Evolutionary conservation across 768 basidiomycete species (phyloP).

Genomic region (Amanita fuliginea): DNA sequence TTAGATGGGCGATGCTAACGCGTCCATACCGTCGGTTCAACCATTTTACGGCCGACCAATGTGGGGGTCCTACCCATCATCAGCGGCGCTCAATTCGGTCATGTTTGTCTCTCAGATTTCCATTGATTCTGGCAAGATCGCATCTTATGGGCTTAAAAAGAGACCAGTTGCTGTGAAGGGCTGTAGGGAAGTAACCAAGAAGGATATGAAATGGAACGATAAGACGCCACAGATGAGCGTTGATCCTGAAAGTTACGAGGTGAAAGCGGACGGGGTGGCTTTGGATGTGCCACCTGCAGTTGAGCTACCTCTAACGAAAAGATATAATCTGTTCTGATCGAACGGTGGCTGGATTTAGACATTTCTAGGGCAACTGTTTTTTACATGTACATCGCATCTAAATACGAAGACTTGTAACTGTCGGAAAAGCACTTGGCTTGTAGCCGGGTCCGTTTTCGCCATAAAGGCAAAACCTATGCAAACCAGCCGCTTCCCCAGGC

Average conservation of each 20-base stretch:
- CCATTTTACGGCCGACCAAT: conserved; percentile 80
- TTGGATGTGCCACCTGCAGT: conserved; percentile 69
- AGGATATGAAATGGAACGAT: conserved; percentile 91
- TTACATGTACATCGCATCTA: too few relatives aligned
- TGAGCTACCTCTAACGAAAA: conserved; percentile 53
- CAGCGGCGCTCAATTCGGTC: conserved; percentile 78
- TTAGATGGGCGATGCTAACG: conserved; percentile 96
- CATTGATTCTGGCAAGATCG: conserved; percentile 43
- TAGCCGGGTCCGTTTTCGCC: too few relatives aligned
- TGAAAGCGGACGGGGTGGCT: conserved; percentile 68
- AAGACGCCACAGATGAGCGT: conserved; percentile 75
- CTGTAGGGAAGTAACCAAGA: conserved; percentile 71
- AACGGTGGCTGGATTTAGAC: not conserved
- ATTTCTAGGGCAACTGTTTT: too few relatives aligned
- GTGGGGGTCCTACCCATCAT: conserved; percentile 78
- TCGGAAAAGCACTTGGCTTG: too few relatives aligned
- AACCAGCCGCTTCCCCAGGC: too few relatives aligned
- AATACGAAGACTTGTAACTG: too few relatives aligned
- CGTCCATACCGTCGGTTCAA: conserved; percentile 91
- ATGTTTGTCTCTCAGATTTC: conserved; percentile 77
- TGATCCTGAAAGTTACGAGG: conserved; percentile 88
- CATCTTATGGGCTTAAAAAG: conserved; percentile 37
- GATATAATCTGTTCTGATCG: conserved; percentile 70
- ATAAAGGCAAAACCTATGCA: too few relatives aligned
- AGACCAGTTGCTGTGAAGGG: conserved; percentile 61